Evolutionary conservation across 495 filamentous ascomycete species (phyloP).

Genomic region (Astrothelium subdiscretum): DNA sequence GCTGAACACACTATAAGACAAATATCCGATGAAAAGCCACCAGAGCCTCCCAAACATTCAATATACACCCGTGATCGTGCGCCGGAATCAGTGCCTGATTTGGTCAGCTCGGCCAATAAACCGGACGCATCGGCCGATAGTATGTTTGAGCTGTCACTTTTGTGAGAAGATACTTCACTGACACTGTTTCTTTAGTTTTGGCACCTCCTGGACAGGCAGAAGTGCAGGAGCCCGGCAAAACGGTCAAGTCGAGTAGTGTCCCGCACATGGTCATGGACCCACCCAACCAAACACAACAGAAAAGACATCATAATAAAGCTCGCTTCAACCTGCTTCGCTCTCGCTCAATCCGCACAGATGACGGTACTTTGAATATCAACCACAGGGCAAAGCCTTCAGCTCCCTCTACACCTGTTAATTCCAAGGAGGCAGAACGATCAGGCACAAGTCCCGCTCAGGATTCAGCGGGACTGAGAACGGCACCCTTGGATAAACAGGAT

Average conservation of each 20-base stretch:
- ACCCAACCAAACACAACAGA: not conserved
- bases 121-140: not conserved
- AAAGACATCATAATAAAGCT: slow-evolving; percentile 28
- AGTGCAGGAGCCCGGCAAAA: not conserved
- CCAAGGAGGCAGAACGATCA: slow-evolving; percentile 4
- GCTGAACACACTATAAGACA: slow-evolving; percentile 9
- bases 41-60: not conserved
- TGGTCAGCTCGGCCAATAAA: not conserved
- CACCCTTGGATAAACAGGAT: slow-evolving; percentile 48
- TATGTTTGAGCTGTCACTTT: not conserved
- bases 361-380: slow-evolving; percentile 33
- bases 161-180: not conserved
- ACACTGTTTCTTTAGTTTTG: not conserved
- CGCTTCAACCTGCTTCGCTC: slow-evolving; percentile 49
- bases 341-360: slow-evolving; percentile 51
- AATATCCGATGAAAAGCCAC: slow-evolving; percentile 11
- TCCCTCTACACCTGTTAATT: slow-evolving; percentile 1
- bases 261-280: not conserved
- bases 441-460: not conserved
- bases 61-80: not conserved
- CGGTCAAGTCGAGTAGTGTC: slow-evolving; percentile 3
- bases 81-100: slow-evolving; percentile 32
- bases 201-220: not conserved
- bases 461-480: slow-evolving; percentile 37
- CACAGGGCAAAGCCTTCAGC: not conserved